Conservation (phyloP, 2,329 filamentous ascomycete genomes). For the Venturia carpophila region DNA sequence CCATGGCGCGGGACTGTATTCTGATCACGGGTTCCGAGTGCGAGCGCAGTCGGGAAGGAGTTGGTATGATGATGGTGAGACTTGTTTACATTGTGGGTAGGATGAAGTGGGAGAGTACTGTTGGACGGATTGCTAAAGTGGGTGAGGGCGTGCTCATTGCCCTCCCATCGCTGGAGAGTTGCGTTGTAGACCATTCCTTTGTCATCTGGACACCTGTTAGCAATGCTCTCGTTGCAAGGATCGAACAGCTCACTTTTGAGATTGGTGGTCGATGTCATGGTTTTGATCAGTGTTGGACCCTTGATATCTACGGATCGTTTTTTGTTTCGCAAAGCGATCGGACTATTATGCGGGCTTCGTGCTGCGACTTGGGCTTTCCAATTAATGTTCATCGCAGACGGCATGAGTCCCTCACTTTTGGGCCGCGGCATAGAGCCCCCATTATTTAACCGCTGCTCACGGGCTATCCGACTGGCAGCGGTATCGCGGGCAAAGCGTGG, state of each 20-base stretch:
- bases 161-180: conserved; percentile 81
- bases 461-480: conserved; percentile 56
- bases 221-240: not conserved
- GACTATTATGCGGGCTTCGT: conserved; percentile 43
- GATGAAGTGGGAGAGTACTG: conserved; percentile 27
- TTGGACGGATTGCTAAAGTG: conserved; percentile 52
- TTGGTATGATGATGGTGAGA: conserved; percentile 20
- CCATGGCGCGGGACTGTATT: conserved; percentile 22
- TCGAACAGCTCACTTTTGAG: conserved; percentile 60
- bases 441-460: conserved; percentile 49
- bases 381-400: conserved; percentile 45
- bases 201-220: conserved; percentile 49
- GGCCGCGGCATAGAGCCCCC: conserved; percentile 29
- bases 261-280: conserved; percentile 62
- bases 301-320: conserved; percentile 31
- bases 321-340: conserved; percentile 42
- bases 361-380: conserved; percentile 51
- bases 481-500: conserved; percentile 61
- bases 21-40: conserved; percentile 10
- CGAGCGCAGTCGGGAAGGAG: conserved; percentile 12
- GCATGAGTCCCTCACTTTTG: conserved; percentile 42
- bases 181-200: conserved; percentile 98
- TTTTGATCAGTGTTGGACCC: conserved; percentile 85
- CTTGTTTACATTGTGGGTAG: conserved; percentile 17
- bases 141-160: conserved; percentile 78